Evolutionary conservation across 148 eudicot genomes (phyloP), one percentile per base, ranked within the genome.

Genomic region (Talinum fruticosum): DNA sequence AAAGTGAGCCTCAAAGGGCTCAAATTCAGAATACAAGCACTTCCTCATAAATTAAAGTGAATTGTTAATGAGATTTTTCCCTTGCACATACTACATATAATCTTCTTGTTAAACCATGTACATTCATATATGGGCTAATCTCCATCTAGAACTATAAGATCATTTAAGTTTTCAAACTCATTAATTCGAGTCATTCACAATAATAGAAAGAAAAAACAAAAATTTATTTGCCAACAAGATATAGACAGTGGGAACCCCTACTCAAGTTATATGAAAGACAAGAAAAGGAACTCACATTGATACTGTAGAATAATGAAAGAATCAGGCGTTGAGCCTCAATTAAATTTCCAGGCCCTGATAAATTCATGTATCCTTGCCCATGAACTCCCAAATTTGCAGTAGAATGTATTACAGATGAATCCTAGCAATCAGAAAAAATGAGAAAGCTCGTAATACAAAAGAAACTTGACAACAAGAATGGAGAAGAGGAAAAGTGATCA

Each of bases 261-360:
- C 53, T 72, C 47, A 33, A 61, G 68, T 64, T 45, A 30, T 32
- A 67, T 64, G 13, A 77, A 61, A 80, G 34, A 26, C 44, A 30
- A 78, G 33, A n/a, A 75, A 74, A 73, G 66, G 72, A 79, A 79
- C 92, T 90, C 87, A 96, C 99, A 85, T 82, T 87, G 79, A 96
- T 88, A 77, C 90, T 89, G 82, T 87, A 93, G 77, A 93, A 96
- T 71, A 96, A 80, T 66, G 99, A 96, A 47, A 96, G 82, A 82
- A 93, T 88, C 84, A 96, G 86, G 62, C 88, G 99, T 78, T 96
- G 94, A 82, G 97, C 99, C 90, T 96, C 97, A 80, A 96, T 87
- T 66, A 93, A 59, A 87, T 93, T 94, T 82, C 99, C 99, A 41
- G 92, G 89, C 72, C 99, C 99, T 77, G 97, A 80, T 86, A 96